A percentile compares a stretch with the other conserved stretches of the same genome.
Evolutionary conservation across 2,329 filamentous ascomycete species (phyloP).

Genomic region (Exophiala xenobiotica): DNA sequence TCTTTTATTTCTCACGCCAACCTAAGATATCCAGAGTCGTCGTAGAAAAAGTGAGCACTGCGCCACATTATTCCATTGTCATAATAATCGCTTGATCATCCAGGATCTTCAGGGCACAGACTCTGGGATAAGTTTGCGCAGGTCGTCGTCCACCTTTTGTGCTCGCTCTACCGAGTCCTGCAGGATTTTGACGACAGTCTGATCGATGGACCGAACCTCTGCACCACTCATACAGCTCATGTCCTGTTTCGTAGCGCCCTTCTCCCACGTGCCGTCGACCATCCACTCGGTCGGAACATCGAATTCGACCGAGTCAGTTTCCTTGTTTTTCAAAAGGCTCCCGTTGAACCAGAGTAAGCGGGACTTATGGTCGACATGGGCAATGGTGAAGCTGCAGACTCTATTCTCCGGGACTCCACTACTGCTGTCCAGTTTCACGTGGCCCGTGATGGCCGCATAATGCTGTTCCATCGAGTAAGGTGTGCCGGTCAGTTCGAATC

Average conservation of each 20-base stretch:
- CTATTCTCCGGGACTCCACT: constrained; percentile 14
- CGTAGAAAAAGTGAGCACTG: too few relatives aligned
- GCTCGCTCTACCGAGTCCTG: constrained; percentile 1
- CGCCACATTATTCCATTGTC: background rate
- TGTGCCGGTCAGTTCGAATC: constrained; percentile 43
- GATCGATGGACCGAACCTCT: constrained; percentile 6
- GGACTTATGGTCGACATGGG: constrained; percentile 43
- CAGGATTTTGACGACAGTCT: constrained; percentile 3
- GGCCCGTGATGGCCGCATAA: constrained; percentile 45
- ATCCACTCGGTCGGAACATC: constrained; percentile 43
- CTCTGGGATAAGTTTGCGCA: constrained; percentile 5
- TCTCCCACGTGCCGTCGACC: constrained; percentile 37
- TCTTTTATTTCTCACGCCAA: too few relatives aligned
- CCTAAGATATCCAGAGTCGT: too few relatives aligned
- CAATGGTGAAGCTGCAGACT: constrained; percentile 44
- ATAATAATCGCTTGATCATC: too few relatives aligned
- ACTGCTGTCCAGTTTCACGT: constrained; percentile 27
- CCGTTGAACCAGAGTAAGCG: constrained; percentile 47
- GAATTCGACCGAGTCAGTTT: constrained; percentile 34
- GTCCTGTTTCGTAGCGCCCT: constrained; percentile 12
- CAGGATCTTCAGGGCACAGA: constrained; percentile 3
- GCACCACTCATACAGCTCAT: constrained; percentile 18
- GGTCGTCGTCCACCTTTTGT: constrained; percentile 4
- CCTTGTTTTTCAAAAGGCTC: constrained; percentile 44
- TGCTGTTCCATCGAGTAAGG: constrained; percentile 43